A percentile compares a stretch with the other conserved stretches of the same genome.
Conservation (phyloP, 148 eudicot genomes). For the Drosera capensis region DNA sequence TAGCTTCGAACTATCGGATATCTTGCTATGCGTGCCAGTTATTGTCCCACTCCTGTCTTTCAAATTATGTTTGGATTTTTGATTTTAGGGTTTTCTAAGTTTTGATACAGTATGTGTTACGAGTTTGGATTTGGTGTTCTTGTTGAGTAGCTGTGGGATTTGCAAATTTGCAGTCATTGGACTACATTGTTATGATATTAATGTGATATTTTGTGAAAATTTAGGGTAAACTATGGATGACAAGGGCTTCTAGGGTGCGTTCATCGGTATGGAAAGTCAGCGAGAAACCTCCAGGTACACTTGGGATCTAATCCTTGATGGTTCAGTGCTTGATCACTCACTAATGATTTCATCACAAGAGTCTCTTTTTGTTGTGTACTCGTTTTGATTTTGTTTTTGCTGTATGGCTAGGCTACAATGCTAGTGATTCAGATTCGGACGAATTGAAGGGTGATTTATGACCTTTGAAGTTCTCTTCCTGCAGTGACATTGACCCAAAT, state of each 20-base stretch:
- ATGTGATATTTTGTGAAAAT: no score
- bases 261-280: conserved; percentile 87
- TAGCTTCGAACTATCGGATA: no score
- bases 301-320: not conserved
- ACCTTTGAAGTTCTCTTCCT: conserved; percentile 7
- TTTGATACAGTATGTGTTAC: no score
- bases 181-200: not conserved
- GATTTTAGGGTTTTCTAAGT: no score
- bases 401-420: conserved; percentile 59
- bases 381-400: conserved; percentile 1
- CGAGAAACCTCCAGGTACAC: conserved; percentile 69
- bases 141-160: not conserved
- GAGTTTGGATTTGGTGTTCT: not conserved
- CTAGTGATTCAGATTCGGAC: conserved; percentile 89
- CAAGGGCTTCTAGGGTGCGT: conserved; percentile 65
- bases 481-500: not conserved
- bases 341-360: not conserved
- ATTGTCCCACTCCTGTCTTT: no score
- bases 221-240: conserved; percentile 61
- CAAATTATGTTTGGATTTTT: no score
- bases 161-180: no score
- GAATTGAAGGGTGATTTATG: conserved; percentile 29
- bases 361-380: conserved; percentile 1
- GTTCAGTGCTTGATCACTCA: not conserved
- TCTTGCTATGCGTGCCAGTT: no score